Percentiles rank a stretch among this genome's conserved stretches.
Evolutionary conservation across 2,329 filamentous ascomycete genomes (phyloP).

Genomic region (Dactylonectria macrodidyma): DNA sequence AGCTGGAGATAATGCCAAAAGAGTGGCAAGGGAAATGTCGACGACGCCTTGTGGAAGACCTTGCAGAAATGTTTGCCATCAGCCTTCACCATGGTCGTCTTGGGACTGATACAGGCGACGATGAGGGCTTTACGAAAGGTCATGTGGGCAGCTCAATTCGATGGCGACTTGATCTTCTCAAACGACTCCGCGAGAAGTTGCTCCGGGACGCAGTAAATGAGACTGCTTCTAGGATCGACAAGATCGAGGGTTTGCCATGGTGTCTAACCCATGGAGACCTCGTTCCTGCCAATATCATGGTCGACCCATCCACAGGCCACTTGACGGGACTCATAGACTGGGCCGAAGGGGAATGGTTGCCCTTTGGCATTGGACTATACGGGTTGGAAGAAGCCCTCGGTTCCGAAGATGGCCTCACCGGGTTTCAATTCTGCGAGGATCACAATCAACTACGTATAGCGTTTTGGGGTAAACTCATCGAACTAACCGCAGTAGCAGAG

Average conservation of each 20-base stretch:
- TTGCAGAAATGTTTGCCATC: conserved; percentile 58
- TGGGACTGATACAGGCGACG: neutral
- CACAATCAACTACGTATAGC: conserved; percentile 58
- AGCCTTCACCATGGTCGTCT: conserved; percentile 51
- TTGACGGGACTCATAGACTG: conserved; percentile 73
- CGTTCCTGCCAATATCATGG: conserved; percentile 70
- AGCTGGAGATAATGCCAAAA: conserved; percentile 17
- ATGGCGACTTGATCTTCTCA: conserved; percentile 57
- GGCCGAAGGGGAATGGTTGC: conserved; percentile 74
- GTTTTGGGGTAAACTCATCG: conserved; percentile 65
- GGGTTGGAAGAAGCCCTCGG: conserved; percentile 74
- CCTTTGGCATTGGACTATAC: conserved; percentile 73
- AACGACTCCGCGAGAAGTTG: conserved; percentile 52
- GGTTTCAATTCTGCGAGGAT: conserved; percentile 62
- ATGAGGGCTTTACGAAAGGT: conserved; percentile 40
- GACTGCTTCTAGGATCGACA: conserved; percentile 48
- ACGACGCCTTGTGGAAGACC: conserved; percentile 56
- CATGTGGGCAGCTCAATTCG: conserved; percentile 59
- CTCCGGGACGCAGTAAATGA: conserved; percentile 48
- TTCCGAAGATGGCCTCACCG: conserved; percentile 51
- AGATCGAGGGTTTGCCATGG: conserved; percentile 64
- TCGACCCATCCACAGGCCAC: conserved; percentile 58
- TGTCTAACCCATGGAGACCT: conserved; percentile 75
- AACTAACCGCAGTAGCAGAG: conserved; percentile 44
- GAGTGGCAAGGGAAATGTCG: conserved; percentile 25